phyloP scores from a whole-genome alignment of 2,329 filamentous ascomycete species.

The Diplodia scrobiculata region DNA sequence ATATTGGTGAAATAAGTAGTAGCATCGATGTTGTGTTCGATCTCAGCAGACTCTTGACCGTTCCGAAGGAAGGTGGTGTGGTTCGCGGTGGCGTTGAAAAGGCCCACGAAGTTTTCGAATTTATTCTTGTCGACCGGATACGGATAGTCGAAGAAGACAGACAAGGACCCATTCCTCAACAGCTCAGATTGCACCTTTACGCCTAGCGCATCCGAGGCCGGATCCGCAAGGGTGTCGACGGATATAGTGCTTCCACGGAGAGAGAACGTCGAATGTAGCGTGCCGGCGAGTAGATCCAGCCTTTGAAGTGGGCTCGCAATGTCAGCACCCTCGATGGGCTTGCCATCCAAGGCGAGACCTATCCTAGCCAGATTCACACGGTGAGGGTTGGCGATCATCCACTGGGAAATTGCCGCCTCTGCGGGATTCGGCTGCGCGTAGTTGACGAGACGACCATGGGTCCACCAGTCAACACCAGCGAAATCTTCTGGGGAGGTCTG shows the following conservation, averaged over 20 bases:
- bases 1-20: constrained; percentile 50
- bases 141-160: constrained; percentile 58
- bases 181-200: constrained; percentile 50
- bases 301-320: constrained; percentile 38
- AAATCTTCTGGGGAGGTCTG: constrained; percentile 45
- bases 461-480: constrained; percentile 50
- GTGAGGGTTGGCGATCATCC: constrained; percentile 59
- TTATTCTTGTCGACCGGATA: constrained; percentile 54
- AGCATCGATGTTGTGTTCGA: constrained; percentile 50
- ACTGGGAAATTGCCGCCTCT: constrained; percentile 52
- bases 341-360: constrained; percentile 49
- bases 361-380: constrained; percentile 55
- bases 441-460: constrained; percentile 49
- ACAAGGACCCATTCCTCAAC: constrained; percentile 45
- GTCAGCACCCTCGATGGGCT: constrained; percentile 31
- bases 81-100: constrained; percentile 53
- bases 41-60: constrained; percentile 41
- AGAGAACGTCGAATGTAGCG: constrained; percentile 50
- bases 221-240: constrained; percentile 52
- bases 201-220: constrained; percentile 52
- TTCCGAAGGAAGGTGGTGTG: constrained; percentile 48
- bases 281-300: constrained; percentile 55
- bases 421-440: constrained; percentile 49
- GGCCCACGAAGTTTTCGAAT: constrained; percentile 58
- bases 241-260: constrained; percentile 46